A percentile compares a stretch with the other conserved stretches of the same genome.
These are phyloP conservation scores for Aspergillus sp. DNA, from an alignment of 2,329 filamentous ascomycete species.

Conservation along the genomic window DNA sequence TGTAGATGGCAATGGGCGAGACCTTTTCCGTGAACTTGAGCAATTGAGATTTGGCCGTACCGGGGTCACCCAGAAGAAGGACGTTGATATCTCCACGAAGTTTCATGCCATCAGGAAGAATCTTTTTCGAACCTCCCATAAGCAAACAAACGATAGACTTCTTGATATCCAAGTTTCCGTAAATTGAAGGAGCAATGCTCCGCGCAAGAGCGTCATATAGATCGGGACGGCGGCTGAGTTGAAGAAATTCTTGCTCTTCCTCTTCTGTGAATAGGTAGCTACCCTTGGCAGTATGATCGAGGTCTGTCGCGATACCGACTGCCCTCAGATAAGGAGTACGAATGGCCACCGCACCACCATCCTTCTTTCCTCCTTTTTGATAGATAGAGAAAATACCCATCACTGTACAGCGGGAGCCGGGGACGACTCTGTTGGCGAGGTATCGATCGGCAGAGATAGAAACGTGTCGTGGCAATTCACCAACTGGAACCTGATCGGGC, in stretches of 20 bases:
- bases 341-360: slow-evolving; percentile 85
- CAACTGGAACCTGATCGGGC: slow-evolving; percentile 94
- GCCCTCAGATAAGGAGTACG: slow-evolving; percentile 92
- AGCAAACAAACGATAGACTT: slow-evolving; percentile 93
- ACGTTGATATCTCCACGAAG: slow-evolving; percentile 98
- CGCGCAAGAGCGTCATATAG: slow-evolving; percentile 88
- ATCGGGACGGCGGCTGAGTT: slow-evolving; percentile 85
- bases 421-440: slow-evolving; percentile 91
- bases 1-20: slow-evolving; percentile 96
- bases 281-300: slow-evolving; percentile 86
- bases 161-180: slow-evolving; percentile 94
- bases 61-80: slow-evolving; percentile 90
- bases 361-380: slow-evolving; percentile 83
- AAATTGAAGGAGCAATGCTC: slow-evolving; percentile 96
- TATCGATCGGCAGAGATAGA: slow-evolving; percentile 96
- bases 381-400: slow-evolving; percentile 99
- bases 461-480: slow-evolving; percentile 91
- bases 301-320: slow-evolving; percentile 85
- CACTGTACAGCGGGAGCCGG: slow-evolving; percentile 88
- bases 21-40: slow-evolving; percentile 97
- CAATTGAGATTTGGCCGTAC: slow-evolving; percentile 96
- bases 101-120: slow-evolving; percentile 95
- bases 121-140: slow-evolving; percentile 95
- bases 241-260: slow-evolving; percentile 93
- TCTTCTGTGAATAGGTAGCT: slow-evolving; percentile 84